These are phyloP conservation scores for Stephanodiscus minutulus DNA, from an alignment of 108 stramenopile species.

Conservation along the genomic window DNA sequence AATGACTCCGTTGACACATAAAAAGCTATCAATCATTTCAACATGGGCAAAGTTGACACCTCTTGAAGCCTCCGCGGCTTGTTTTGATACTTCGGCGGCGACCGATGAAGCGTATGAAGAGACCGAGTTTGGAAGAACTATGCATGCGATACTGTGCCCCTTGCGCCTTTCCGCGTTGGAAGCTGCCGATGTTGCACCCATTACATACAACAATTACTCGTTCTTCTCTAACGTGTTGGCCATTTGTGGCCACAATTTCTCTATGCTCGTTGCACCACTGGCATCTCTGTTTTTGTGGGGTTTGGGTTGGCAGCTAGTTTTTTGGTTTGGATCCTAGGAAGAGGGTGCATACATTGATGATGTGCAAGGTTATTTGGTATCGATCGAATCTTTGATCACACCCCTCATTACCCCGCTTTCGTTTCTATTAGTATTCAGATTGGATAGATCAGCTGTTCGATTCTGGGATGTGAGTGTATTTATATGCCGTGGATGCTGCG, in stretches of 20 bases:
- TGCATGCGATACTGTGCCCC: conserved; percentile 31
- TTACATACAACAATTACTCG: conserved; percentile 33
- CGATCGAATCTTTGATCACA: conserved; percentile 26
- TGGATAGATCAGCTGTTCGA: conserved; percentile 32
- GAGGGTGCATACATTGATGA: conserved; percentile 19
- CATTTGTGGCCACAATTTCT: conserved; percentile 36
- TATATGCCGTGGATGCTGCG: not conserved
- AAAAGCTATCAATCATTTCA: not conserved
- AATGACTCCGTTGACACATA: not conserved
- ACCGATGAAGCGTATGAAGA: not conserved
- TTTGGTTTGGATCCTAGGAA: conserved; percentile 10
- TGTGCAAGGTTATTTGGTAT: conserved; percentile 24
- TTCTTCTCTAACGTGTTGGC: conserved; percentile 35
- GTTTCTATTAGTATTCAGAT: conserved; percentile 48
- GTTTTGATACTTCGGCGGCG: not conserved
- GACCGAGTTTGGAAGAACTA: conserved; percentile 1
- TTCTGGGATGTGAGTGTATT: conserved; percentile 28
- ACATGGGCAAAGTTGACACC: not conserved
- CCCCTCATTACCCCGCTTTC: conserved; percentile 36
- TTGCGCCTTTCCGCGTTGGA: conserved; percentile 30
- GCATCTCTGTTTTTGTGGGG: conserved; percentile 32
- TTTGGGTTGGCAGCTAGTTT: conserved; percentile 43
- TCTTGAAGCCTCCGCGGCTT: not conserved
- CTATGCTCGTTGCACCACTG: conserved; percentile 38
- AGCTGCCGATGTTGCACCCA: conserved; percentile 27